Evolutionary conservation across 202 grass and related monocot genomes (phyloP).

Genomic region (Thinopyrum obtusiflorum): DNA sequence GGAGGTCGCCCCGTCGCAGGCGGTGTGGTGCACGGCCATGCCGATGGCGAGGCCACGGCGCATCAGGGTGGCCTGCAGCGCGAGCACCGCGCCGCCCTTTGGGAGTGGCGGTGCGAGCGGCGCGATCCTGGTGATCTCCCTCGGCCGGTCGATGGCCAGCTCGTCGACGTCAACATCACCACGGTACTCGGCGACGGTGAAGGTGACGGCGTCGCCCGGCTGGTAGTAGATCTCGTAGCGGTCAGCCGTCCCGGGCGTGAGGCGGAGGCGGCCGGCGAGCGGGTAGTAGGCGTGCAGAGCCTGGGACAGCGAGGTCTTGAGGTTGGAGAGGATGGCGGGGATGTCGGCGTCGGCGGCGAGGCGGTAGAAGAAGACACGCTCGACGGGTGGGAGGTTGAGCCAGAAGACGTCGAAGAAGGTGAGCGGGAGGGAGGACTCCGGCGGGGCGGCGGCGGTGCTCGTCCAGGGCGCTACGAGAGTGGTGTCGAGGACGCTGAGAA

Average conservation of each 20-base stretch:
- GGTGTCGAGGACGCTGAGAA: not conserved
- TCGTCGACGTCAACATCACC: not conserved
- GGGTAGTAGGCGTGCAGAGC: slow-evolving; percentile 1
- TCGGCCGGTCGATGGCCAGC: not conserved
- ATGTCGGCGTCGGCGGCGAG: not conserved
- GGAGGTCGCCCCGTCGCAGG: not conserved
- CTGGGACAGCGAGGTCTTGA: not conserved
- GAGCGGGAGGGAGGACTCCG: not conserved
- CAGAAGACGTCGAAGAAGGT: not conserved
- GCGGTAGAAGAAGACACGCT: slow-evolving; percentile 4
- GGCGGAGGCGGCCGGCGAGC: not conserved
- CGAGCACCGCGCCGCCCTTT: not conserved
- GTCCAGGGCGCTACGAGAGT: not conserved
- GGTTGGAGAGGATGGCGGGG: not conserved
- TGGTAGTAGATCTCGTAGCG: not conserved
- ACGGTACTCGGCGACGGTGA: not conserved
- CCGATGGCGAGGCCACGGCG: not conserved
- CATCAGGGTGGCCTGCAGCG: slow-evolving; percentile 2
- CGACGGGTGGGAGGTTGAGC: not conserved
- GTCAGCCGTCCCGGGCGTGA: not conserved
- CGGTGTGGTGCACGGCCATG: not conserved
- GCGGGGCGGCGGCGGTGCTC: not conserved
- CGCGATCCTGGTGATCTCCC: not conserved
- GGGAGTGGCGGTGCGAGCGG: not conserved
- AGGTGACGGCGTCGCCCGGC: not conserved